A percentile compares a stretch with the other conserved stretches of the same genome.
phyloP scores from a whole-genome alignment of 257 asterid genomes.

The Nicotiana attenuata region DNA sequence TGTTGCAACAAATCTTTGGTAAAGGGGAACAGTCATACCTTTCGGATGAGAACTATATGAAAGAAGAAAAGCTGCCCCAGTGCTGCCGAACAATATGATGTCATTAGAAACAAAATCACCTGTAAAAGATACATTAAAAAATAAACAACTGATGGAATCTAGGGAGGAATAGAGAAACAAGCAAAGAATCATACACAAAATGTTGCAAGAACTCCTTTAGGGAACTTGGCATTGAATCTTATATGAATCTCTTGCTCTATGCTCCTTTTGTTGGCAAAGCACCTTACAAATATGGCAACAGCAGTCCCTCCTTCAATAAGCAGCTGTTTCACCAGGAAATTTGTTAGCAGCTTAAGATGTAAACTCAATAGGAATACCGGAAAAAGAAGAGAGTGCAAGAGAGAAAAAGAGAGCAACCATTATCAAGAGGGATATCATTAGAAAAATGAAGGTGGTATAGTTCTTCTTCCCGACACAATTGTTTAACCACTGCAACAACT shows the following conservation, averaged over 20 bases:
- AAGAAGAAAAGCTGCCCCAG: slow-evolving; percentile 87
- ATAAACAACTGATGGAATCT: not conserved
- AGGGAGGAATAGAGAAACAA: not conserved
- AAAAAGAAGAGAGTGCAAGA: not conserved
- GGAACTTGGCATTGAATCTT: slow-evolving; percentile 52
- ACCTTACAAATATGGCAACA: slow-evolving; percentile 76
- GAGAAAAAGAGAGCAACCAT: slow-evolving; percentile 49
- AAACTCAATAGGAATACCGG: not conserved
- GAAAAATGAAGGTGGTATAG: slow-evolving; percentile 86
- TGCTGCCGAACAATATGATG: slow-evolving; percentile 76
- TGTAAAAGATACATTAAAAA: slow-evolving; percentile 20
- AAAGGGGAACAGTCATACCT: slow-evolving; percentile 40
- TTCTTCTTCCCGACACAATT: slow-evolving; percentile 96
- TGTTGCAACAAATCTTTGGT: not conserved
- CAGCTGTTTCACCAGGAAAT: slow-evolving; percentile 52
- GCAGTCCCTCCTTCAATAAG: slow-evolving; percentile 82
- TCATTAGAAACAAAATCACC: slow-evolving; percentile 58
- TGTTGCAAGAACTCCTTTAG: slow-evolving; percentile 79
- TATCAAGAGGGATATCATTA: slow-evolving; percentile 69
- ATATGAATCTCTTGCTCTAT: slow-evolving; percentile 51
- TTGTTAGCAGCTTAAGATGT: slow-evolving; percentile 12
- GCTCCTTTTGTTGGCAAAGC: slow-evolving; percentile 72
- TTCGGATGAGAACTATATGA: slow-evolving; percentile 83
- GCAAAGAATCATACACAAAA: slow-evolving; percentile 50
- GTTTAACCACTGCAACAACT: slow-evolving; percentile 81